Evolutionary conservation across 177 flowering plant species (phyloP).

Genomic region (Tripterygium wilfordii): DNA sequence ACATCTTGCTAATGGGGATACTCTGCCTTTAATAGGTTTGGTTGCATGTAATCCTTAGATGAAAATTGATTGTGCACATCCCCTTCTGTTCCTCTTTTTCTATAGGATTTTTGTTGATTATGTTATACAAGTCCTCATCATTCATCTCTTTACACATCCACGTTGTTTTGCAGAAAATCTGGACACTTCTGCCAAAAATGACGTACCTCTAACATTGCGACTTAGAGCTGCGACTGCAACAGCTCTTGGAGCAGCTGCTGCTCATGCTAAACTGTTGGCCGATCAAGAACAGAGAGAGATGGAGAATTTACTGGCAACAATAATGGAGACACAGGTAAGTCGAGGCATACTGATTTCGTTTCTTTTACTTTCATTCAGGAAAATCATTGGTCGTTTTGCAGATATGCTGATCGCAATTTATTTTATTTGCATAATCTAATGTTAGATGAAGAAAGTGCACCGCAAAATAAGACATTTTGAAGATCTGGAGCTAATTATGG

Average conservation of each 20-base stretch:
- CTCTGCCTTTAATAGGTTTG: too few relatives aligned
- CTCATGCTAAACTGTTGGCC: slow-evolving; percentile 77
- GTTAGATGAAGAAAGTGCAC: slow-evolving; percentile 66
- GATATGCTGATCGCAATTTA: not conserved
- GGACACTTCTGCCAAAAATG: slow-evolving; percentile 21
- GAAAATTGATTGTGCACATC: too few relatives aligned
- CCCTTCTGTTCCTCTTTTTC: not conserved
- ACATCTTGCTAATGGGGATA: too few relatives aligned
- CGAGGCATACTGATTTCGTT: not conserved
- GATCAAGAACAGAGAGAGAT: slow-evolving; percentile 85
- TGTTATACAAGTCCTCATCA: not conserved
- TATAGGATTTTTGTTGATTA: not conserved
- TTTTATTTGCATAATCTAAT: not conserved
- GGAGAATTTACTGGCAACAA: slow-evolving; percentile 53
- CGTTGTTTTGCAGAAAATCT: slow-evolving; percentile 29
- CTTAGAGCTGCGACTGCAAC: slow-evolving; percentile 74
- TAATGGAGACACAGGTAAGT: slow-evolving; percentile 81
- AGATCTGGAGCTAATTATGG: slow-evolving; percentile 66
- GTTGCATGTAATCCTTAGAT: too few relatives aligned
- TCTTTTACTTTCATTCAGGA: not conserved
- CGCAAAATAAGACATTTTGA: slow-evolving; percentile 58
- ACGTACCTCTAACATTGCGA: slow-evolving; percentile 45
- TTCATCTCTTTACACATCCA: slow-evolving; percentile 4
- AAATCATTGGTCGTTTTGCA: not conserved
- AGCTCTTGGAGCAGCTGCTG: slow-evolving; percentile 91